phyloP scores from a whole-genome alignment of 345 rosid genomes.

The Luvunga scandens region DNA sequence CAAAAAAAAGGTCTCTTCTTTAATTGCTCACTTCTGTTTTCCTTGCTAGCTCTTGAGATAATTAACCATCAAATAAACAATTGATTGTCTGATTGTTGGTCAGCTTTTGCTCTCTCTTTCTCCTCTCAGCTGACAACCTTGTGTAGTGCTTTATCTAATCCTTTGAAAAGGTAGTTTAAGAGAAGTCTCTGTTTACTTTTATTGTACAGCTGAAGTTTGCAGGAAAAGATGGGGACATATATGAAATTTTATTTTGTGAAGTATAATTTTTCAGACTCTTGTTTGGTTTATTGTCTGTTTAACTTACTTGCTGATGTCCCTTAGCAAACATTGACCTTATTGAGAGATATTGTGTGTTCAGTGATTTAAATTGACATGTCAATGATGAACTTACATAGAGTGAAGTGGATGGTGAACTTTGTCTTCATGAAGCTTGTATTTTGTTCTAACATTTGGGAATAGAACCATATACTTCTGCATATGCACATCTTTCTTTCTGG shows the following conservation, averaged over 20 bases:
- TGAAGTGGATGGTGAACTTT: not conserved
- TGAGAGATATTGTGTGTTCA: too few relatives aligned
- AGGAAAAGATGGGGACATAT: conserved; percentile 29
- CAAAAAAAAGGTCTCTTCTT: conserved; percentile 26
- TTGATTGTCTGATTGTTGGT: conserved; percentile 32
- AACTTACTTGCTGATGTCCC: not conserved
- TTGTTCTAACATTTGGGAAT: not conserved
- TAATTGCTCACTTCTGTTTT: conserved; percentile 23
- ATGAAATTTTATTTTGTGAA: conserved; percentile 37
- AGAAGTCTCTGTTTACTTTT: conserved; percentile 26
- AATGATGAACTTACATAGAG: not conserved
- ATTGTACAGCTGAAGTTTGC: conserved; percentile 41
- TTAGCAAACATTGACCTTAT: too few relatives aligned
- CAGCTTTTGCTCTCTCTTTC: conserved; percentile 30
- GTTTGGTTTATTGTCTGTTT: conserved; percentile 2
- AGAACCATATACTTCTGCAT: not conserved
- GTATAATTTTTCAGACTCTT: conserved; percentile 26
- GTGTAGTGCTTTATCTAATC: conserved; percentile 29
- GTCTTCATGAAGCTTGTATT: not conserved
- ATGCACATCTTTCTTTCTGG: not conserved
- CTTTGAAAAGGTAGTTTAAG: conserved; percentile 34
- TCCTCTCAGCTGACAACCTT: conserved; percentile 26
- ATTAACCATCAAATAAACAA: conserved; percentile 32
- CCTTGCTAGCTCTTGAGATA: conserved; percentile 21
- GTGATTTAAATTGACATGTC: not conserved